Percentiles rank a stretch among this genome's conserved stretches.
Conservation (phyloP, 1,139 yeast genomes). For the Candida neerlandica region DNA sequence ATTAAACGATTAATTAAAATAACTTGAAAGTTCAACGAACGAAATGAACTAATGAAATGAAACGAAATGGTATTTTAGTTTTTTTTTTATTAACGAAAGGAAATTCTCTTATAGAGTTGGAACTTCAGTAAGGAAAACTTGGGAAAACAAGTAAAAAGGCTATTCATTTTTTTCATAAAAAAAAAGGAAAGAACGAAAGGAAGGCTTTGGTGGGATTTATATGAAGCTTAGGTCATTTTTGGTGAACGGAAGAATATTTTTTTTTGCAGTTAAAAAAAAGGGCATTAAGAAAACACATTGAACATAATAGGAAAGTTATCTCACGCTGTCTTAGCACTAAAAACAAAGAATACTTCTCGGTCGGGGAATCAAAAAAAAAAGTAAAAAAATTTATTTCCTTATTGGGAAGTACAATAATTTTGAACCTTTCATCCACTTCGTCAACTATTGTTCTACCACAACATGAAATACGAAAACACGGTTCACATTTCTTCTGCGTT, state of each 20-base stretch:
- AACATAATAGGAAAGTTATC: neutral
- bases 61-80: neutral
- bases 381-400: neutral
- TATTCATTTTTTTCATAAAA: neutral
- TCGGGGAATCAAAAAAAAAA: conserved; percentile 1
- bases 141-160: neutral
- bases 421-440: neutral
- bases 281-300: no score
- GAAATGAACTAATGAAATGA: neutral
- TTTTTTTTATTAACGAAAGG: neutral
- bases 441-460: neutral
- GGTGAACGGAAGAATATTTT: no score
- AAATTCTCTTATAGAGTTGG: neutral
- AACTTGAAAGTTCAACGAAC: no score
- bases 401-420: neutral
- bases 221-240: neutral
- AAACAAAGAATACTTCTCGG: neutral
- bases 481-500: neutral
- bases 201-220: neutral
- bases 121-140: neutral
- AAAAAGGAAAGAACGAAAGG: neutral
- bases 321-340: neutral
- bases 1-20: no score
- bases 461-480: neutral
- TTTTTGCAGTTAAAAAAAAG: neutral